A percentile compares a stretch with the other conserved stretches of the same genome.
Conservation (phyloP, 2,329 filamentous ascomycete genomes). For the Paraphaeosphaeria sporulosa region DNA sequence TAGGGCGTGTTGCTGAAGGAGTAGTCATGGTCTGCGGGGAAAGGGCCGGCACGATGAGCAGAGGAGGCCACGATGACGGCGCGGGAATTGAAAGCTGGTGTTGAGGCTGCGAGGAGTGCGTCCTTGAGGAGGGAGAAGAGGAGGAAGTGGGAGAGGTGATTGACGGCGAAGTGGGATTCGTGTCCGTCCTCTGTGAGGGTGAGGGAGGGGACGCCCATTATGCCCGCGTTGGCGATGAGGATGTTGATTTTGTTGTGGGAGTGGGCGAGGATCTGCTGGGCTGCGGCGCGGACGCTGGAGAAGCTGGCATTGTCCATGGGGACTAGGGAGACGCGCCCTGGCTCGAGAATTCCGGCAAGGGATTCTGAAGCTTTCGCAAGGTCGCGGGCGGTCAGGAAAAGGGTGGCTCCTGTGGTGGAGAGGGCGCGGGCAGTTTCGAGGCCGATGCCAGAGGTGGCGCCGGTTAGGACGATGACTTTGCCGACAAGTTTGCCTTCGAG, state of each 20-base stretch:
- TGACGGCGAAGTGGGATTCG: constrained; percentile 51
- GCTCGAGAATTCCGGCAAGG: constrained; percentile 22
- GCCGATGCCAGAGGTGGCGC: constrained; percentile 29
- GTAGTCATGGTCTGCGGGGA: constrained; percentile 52
- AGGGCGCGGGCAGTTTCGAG: constrained; percentile 46
- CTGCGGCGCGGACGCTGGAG: constrained; percentile 19
- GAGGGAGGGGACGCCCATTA: constrained; percentile 38
- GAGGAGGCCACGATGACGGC: constrained; percentile 51
- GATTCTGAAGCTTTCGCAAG: constrained; percentile 5
- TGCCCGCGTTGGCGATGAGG: constrained; percentile 29
- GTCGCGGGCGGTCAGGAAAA: constrained; percentile 55
- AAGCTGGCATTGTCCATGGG: constrained; percentile 26
- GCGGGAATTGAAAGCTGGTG: constrained; percentile 36
- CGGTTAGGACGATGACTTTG: constrained; percentile 31
- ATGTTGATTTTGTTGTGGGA: constrained; percentile 24
- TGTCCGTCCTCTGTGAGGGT: constrained; percentile 40
- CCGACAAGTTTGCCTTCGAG: constrained; percentile 39
- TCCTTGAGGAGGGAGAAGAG: constrained; percentile 52
- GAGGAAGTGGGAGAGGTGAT: constrained; percentile 57
- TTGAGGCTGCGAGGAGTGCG: constrained; percentile 38
- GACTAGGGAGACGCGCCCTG: constrained; percentile 18
- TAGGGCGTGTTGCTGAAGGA: constrained; percentile 38
- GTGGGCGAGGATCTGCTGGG: constrained; percentile 20
- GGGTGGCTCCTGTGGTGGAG: constrained; percentile 53
- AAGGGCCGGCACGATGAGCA: constrained; percentile 44